phyloP scores from a whole-genome alignment of 148 eudicot species.

The Amaranthus palmeri region DNA sequence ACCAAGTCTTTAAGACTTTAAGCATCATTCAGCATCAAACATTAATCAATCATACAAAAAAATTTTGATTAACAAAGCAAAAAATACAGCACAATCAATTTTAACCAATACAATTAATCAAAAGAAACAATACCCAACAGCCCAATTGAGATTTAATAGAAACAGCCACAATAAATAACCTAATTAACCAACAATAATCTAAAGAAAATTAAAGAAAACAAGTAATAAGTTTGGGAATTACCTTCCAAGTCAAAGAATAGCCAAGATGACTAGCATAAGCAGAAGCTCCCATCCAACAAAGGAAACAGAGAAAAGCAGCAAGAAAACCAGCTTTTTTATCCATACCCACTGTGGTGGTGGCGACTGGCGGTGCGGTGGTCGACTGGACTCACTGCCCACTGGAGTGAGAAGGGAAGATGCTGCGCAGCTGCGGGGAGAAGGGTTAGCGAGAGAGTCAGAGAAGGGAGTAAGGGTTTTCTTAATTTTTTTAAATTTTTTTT shows the following conservation, averaged over 20 bases:
- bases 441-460: no score
- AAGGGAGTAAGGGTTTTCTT: no score
- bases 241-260: constrained; percentile 66
- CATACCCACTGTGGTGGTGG: no score
- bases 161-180: background rate
- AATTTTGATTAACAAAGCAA: background rate
- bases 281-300: constrained; percentile 51
- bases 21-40: background rate
- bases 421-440: no score
- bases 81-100: no score
- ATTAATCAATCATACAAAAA: background rate
- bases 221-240: constrained; percentile 6
- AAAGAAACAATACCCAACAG: background rate
- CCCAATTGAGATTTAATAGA: background rate
- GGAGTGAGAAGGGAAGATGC: no score
- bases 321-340: constrained; percentile 59
- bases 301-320: constrained; percentile 49
- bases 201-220: background rate
- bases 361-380: no score
- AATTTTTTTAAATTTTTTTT: no score
- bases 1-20: no score
- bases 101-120: background rate
- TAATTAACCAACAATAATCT: background rate
- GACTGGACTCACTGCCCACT: no score
- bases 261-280: constrained; percentile 36